Evolutionary conservation across 1,284 basidiomycete species (phyloP), one percentile per base, ranked within the genome.

Genomic region (Megacollybia platyphylla): DNA sequence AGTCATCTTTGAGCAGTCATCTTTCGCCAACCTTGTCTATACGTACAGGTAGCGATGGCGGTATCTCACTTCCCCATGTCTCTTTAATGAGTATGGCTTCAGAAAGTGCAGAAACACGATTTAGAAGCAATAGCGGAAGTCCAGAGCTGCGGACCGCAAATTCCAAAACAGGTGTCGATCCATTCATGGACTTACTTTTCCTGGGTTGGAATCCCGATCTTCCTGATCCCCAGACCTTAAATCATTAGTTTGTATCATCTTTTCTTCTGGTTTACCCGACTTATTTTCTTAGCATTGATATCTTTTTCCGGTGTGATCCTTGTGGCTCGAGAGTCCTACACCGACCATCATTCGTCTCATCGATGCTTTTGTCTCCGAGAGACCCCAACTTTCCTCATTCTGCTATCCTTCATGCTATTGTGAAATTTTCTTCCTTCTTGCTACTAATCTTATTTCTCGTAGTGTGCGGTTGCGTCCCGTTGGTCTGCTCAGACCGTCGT

Each of bases 381-480:
- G 81, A 87, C 54, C 70, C 76, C 8, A 70, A 70, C 26, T 91
- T 90, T 54, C 87, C 87, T 30, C 87, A 89, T 61, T 72, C 79
- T 11, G 79, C 84, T 1, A 72, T 91, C 45, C 61, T 91, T 36
- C 87, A 91, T 59, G 83, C 85, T 47, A 88, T 91, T 45, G 83
- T 73, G 53, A 60, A 58, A 50, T 34, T 13, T 34, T 5, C 10
- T 11, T 38, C 3, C 18, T 9, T 11, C 18, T 20, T 29, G 31
- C 36, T 43, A 18, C 17, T 28, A 9, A 44, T 46, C 11, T 29
- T 30, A 29, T 30, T 45, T 29, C 35, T 37, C 35, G 2, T 48
- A 87, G 83, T 88, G 87, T 53, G 84, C 87, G n/a, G 78, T 79
- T 36, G 79, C 86, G 11, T 87, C 85, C 29, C 74, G 86, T 24